Evolutionary conservation across 352 stramenopile genomes (phyloP).

Genomic region (Globisporangium middletonii): DNA sequence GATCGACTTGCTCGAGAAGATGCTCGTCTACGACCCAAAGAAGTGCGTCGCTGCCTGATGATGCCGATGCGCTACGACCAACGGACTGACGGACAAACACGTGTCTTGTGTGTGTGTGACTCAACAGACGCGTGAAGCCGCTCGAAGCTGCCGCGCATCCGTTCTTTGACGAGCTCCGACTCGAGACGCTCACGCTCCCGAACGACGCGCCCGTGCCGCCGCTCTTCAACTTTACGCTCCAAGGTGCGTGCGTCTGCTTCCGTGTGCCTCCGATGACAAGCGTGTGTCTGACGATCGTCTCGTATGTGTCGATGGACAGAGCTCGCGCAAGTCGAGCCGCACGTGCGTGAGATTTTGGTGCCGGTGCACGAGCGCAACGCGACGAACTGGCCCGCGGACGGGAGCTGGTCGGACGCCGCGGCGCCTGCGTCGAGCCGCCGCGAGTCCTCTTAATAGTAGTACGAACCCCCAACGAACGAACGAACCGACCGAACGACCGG

Average conservation of each 20-base stretch:
- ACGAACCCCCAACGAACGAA: constrained; percentile 7
- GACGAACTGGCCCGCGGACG: constrained; percentile 75
- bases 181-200: constrained; percentile 79
- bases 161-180: constrained; percentile 98
- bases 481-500: constrained; percentile 13
- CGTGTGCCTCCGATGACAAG: no score
- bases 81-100: background rate
- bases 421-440: constrained; percentile 13
- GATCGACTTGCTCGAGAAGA: constrained; percentile 96
- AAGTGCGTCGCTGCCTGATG: constrained; percentile 40
- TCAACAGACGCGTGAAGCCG: constrained; percentile 56
- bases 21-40: constrained; percentile 97
- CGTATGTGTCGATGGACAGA: constrained; percentile 28
- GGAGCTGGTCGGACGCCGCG: constrained; percentile 52
- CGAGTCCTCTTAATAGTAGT: constrained; percentile 20
- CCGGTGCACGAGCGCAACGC: constrained; percentile 58
- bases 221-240: constrained; percentile 94
- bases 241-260: constrained; percentile 36
- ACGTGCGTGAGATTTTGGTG: constrained; percentile 74
- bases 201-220: constrained; percentile 73
- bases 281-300: background rate
- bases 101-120: background rate
- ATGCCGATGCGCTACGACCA: no score
- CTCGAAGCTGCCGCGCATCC: constrained; percentile 88
- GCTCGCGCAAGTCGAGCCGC: constrained; percentile 63